Evolutionary conservation across 495 filamentous ascomycete species (phyloP).

Genomic region (Tuber calosporum): DNA sequence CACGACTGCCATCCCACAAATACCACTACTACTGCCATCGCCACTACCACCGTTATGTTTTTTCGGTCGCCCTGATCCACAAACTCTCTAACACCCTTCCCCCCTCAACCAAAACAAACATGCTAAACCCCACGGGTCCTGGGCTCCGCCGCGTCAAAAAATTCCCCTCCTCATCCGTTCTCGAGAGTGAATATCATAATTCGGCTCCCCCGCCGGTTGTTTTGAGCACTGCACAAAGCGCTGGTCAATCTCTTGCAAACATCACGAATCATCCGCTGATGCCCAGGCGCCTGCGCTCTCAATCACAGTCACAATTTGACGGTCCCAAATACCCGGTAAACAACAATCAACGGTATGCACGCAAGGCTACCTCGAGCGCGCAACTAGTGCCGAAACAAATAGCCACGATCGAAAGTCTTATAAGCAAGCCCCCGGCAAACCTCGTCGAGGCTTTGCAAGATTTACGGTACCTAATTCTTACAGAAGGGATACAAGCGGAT

Average conservation of each 20-base stretch:
- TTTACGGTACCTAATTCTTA: slow-evolving; percentile 38
- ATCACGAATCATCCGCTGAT: slow-evolving; percentile 28
- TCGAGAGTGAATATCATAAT: slow-evolving; percentile 34
- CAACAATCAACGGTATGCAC: slow-evolving; percentile 25
- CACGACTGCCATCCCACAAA: slow-evolving; percentile 1
- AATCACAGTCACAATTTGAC: slow-evolving; percentile 40
- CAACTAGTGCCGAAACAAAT: slow-evolving; percentile 23
- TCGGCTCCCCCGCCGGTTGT: slow-evolving; percentile 21
- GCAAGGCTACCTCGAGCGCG: slow-evolving; percentile 31
- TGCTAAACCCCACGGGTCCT: slow-evolving; percentile 4
- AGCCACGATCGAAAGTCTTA: slow-evolving; percentile 37
- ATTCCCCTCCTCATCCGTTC: slow-evolving; percentile 34
- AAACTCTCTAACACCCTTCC: background rate
- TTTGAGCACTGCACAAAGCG: slow-evolving; percentile 9
- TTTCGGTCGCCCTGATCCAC: background rate
- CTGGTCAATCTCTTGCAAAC: slow-evolving; percentile 24
- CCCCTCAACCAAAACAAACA: slow-evolving; percentile 10
- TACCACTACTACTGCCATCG: background rate
- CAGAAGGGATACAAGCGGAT: slow-evolving; percentile 38
- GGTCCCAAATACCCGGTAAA: slow-evolving; percentile 24
- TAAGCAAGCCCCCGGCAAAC: slow-evolving; percentile 39
- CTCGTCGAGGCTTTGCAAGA: slow-evolving; percentile 38
- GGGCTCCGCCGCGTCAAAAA: slow-evolving; percentile 36
- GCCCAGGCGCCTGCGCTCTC: slow-evolving; percentile 31
- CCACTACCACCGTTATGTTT: background rate